Percentiles rank a stretch among this genome's conserved stretches.
These are phyloP conservation scores for Cucumis hystrix DNA, from an alignment of 306 rosid species.

Conservation along the genomic window DNA sequence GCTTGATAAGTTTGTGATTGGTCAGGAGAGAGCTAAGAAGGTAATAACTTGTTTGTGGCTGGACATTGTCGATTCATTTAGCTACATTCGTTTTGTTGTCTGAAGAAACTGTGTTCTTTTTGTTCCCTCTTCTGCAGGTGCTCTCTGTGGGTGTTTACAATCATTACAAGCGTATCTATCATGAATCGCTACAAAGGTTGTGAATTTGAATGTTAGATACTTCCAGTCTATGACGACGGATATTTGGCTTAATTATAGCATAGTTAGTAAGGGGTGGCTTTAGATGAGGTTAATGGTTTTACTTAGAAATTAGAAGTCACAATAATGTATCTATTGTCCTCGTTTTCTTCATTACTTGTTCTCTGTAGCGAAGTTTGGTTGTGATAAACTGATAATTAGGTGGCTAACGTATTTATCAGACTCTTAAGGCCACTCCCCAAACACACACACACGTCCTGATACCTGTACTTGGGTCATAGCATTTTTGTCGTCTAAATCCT, in stretches of 20 bases:
- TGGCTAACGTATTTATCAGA: not conserved
- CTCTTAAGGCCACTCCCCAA: not conserved
- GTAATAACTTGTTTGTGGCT: constrained; percentile 14
- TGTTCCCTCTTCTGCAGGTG: constrained; percentile 32
- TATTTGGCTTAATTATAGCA: not conserved
- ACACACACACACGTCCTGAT: not conserved
- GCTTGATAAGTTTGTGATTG: constrained; percentile 91
- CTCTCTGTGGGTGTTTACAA: constrained; percentile 95
- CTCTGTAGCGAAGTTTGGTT: not conserved
- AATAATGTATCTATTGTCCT: not conserved
- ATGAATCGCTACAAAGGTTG: constrained; percentile 54
- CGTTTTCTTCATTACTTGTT: not conserved
- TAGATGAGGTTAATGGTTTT: not conserved
- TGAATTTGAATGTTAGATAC: constrained; percentile 20
- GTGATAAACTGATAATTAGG: not conserved
- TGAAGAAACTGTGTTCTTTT: not conserved
- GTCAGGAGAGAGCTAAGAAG: constrained; percentile 93
- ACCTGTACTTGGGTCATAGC: not conserved
- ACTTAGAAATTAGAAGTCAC: not conserved
- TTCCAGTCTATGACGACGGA: not conserved
- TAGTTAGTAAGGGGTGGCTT: not conserved
- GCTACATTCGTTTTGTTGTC: not conserved
- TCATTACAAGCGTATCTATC: constrained; percentile 76
- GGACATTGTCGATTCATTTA: not conserved
- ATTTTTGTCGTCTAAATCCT: not conserved